Conservation (phyloP, 176 grass and related monocot genomes). For the Hyparrhenia diplandra region DNA sequence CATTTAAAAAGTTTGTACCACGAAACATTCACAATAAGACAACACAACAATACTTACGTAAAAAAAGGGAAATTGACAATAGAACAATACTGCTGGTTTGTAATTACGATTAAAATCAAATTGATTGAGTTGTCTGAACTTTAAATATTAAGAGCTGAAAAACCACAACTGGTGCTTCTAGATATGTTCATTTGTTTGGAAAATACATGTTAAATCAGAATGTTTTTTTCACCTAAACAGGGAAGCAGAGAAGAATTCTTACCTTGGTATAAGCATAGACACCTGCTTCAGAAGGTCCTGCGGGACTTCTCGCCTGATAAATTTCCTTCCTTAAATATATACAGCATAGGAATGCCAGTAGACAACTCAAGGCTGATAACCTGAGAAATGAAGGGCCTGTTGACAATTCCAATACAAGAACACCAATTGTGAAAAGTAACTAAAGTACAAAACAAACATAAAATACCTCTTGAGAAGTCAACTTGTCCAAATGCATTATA, state of each 20-base stretch:
- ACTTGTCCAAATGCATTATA: slow-evolving; percentile 97
- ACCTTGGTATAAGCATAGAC: slow-evolving; percentile 99
- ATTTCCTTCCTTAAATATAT: slow-evolving; percentile 98
- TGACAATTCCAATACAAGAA: not conserved
- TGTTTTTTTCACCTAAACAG: not conserved
- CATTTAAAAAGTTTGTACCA: not conserved
- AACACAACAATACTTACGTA: not conserved
- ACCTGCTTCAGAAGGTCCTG: slow-evolving; percentile 74
- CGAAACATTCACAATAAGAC: not conserved
- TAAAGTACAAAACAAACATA: not conserved
- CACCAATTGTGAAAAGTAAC: not conserved
- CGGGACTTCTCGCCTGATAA: slow-evolving; percentile 82
- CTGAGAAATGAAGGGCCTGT: slow-evolving; percentile 32
- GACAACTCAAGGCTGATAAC: slow-evolving; percentile 92
- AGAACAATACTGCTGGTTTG: not conserved
- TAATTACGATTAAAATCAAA: not conserved
- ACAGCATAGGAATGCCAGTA: slow-evolving; percentile 97
- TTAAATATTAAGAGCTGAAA: not conserved
- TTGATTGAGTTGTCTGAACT: not conserved
- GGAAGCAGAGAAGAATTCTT: slow-evolving; percentile 19
- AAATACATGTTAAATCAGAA: not conserved
- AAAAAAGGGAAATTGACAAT: no score
- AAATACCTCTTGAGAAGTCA: slow-evolving; percentile 86
- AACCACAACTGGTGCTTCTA: not conserved
- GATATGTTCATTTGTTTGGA: not conserved